Base-by-base conservation (phyloP, 768 basidiomycete species). In the Piloderma croceum region DNA sequence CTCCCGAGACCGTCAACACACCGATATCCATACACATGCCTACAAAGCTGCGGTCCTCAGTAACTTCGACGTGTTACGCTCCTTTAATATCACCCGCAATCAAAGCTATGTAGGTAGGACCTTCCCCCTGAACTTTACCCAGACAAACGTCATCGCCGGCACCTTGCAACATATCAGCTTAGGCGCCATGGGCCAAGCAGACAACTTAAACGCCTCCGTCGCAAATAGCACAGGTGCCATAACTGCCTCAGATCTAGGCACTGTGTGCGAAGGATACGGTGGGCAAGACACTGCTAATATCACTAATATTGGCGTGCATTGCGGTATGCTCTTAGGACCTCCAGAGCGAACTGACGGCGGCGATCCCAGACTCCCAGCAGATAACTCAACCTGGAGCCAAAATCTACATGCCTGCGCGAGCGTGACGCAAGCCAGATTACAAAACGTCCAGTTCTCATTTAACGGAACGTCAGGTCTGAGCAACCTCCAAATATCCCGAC, bases 321-420 rank as follows among this genome's bases (percentile, higher is more conserved):
- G 52, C 31, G 42, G 43, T 4, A 24, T 51, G 29, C 47, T 54
- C 32, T 29, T 52, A 3, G 52, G 41, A 0, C 52, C 54, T 3
- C 48, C 52, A 5, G 39, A 44, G 21, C 47, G 54, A 11, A 37
- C 50, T 2, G 54, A 56, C 9, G 46, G 44, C 24, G 54, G 54
- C 5, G 52, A 56, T 31, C 27, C 46, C 1, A 34, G 40, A 13
- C 3, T 45, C 5, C 41, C 41, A 6, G 39, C 23, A 6, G 38
- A 32, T 2, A 48, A 48, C n/a, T 56, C 54, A 21, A 56, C 46
- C 7, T 56, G 52, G 52, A 37, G 36, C 12, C 54, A 56, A 19
- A 38, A 39, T 12, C 9, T 53, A 13, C 44, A 48, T 18, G 31
- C 32, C 4, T 56, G 54, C 20, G 48, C 54, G 1, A 51, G 52